Evolutionary conservation across 495 filamentous ascomycete genomes (phyloP).

Genomic region (Oleoguttula mirabilis): DNA sequence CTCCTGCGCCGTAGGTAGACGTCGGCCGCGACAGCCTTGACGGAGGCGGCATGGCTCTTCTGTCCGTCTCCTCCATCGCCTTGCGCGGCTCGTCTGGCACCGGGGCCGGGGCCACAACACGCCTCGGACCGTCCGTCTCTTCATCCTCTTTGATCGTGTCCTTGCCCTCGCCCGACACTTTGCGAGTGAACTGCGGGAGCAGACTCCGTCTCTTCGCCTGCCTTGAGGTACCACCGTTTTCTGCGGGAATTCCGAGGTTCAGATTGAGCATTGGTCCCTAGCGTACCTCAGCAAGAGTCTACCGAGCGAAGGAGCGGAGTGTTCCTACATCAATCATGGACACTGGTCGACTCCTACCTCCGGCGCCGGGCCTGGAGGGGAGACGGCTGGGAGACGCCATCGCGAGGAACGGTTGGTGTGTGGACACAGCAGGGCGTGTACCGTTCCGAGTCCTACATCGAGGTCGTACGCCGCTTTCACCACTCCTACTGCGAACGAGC

Average conservation of each 20-base stretch:
- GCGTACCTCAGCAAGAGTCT: too few species aligned
- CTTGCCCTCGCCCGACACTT: slow-evolving; percentile 1
- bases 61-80: slow-evolving; percentile 10
- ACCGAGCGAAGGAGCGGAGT: too few species aligned
- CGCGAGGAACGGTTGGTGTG: too few species aligned
- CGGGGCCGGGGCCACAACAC: background rate
- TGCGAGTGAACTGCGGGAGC: slow-evolving; percentile 16
- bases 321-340: slow-evolving; percentile 19
- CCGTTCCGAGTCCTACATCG: too few species aligned
- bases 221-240: background rate
- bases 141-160: slow-evolving; percentile 7
- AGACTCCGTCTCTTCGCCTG: slow-evolving; percentile 16
- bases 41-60: slow-evolving; percentile 14
- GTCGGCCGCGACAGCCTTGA: slow-evolving; percentile 10
- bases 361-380: slow-evolving; percentile 15
- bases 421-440: too few species aligned
- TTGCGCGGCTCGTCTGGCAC: background rate
- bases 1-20: slow-evolving; percentile 1
- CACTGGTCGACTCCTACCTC: slow-evolving; percentile 12
- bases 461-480: too few species aligned
- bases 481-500: too few species aligned
- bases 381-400: slow-evolving; percentile 20
- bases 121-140: background rate
- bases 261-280: too few species aligned
- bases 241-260: too few species aligned